These are phyloP conservation scores for Cystobasidium ongulense DNA, from an alignment of 768 basidiomycete genomes.

Conservation along the genomic window DNA sequence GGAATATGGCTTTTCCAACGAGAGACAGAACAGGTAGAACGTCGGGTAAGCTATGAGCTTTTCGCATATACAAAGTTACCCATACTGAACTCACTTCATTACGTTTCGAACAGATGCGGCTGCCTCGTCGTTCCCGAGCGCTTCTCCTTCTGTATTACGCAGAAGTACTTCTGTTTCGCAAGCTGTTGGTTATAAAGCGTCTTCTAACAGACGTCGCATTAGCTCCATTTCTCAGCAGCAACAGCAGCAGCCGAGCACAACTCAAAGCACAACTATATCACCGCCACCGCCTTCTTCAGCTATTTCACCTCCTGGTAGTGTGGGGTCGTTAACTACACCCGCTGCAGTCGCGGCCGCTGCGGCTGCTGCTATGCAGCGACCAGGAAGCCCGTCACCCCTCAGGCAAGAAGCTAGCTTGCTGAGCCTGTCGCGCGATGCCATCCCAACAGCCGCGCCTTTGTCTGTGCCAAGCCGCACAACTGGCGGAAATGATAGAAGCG, in stretches of 20 bases:
- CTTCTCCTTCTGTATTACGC: not conserved
- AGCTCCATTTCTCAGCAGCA: conserved; percentile 10
- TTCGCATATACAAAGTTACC: not conserved
- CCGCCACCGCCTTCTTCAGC: not conserved
- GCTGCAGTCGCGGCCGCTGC: not conserved
- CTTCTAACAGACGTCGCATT: not conserved
- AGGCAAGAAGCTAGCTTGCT: conserved; percentile 24
- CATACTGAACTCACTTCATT: too few species aligned
- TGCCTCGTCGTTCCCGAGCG: not conserved
- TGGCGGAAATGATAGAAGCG: not conserved
- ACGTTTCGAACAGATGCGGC: not conserved
- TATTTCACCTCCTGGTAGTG: not conserved
- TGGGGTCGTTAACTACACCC: not conserved
- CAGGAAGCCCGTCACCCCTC: conserved; percentile 5
- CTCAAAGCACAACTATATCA: not conserved
- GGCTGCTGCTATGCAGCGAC: not conserved
- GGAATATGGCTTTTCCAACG: not conserved
- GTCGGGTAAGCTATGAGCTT: not conserved
- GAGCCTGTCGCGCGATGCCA: not conserved
- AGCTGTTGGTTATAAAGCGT: not conserved
- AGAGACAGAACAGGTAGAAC: not conserved
- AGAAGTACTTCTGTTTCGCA: conserved; percentile 6
- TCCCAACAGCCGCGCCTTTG: not conserved
- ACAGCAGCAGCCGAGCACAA: not conserved
- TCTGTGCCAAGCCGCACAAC: not conserved